phyloP scores from a whole-genome alignment of 1,284 basidiomycete genomes.

The Moniliophthora roreri region DNA sequence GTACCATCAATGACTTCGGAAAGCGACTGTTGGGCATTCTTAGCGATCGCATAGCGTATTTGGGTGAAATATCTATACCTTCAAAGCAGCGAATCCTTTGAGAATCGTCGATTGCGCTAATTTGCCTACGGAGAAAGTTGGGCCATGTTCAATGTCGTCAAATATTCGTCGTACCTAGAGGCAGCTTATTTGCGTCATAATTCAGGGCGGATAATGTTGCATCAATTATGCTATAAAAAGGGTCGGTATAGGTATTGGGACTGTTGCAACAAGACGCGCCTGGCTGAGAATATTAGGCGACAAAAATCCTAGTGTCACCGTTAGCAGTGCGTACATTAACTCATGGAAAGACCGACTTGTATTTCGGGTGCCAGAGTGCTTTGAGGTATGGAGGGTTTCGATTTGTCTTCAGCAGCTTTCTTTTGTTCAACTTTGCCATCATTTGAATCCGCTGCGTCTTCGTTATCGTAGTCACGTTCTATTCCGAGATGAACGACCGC shows the following conservation, averaged over 20 bases:
- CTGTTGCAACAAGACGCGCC: slow-evolving; percentile 27
- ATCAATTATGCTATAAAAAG: slow-evolving; percentile 44
- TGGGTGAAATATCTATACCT: slow-evolving; percentile 33
- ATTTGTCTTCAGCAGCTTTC: slow-evolving; percentile 34
- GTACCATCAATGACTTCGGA: slow-evolving; percentile 53
- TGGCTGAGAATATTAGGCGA: slow-evolving; percentile 55
- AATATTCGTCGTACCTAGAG: slow-evolving; percentile 46
- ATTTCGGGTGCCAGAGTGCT: slow-evolving; percentile 45
- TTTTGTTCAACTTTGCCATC: slow-evolving; percentile 5
- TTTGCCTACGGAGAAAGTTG: slow-evolving; percentile 40
- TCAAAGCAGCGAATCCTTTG: slow-evolving; percentile 58
- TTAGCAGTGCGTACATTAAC: neutral
- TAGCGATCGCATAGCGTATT: neutral
- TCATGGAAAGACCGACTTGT: slow-evolving; percentile 37
- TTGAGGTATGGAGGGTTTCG: slow-evolving; percentile 43
- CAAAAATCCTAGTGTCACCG: slow-evolving; percentile 41
- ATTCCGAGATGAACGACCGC: neutral
- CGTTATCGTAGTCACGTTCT: slow-evolving; percentile 53
- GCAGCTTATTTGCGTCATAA: slow-evolving; percentile 69
- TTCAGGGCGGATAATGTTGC: slow-evolving; percentile 65
- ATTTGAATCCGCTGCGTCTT: slow-evolving; percentile 36
- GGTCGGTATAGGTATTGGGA: slow-evolving; percentile 1
- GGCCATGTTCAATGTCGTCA: neutral
- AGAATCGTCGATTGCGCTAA: slow-evolving; percentile 56
- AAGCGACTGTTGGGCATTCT: slow-evolving; percentile 37